Evolutionary conservation across 306 rosid genomes (phyloP).

Genomic region (Comarum palustre): DNA sequence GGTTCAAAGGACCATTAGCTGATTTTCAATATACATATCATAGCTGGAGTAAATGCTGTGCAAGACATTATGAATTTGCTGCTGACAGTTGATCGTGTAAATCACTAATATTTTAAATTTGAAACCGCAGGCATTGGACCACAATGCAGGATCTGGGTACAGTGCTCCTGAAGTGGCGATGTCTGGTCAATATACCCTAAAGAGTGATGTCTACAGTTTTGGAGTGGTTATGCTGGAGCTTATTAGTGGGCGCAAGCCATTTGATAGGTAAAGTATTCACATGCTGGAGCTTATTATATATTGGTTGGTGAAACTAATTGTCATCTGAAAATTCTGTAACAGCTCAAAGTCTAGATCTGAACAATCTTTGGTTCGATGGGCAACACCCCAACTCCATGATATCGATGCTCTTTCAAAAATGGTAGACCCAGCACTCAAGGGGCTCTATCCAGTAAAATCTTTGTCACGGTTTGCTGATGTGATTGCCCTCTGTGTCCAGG

Average conservation of each 20-base stretch:
- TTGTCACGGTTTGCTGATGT: conserved; percentile 97
- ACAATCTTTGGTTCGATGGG: conserved; percentile 96
- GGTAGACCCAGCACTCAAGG: conserved; percentile 90
- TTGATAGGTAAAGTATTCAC: conserved; percentile 63
- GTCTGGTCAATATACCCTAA: conserved; percentile 70
- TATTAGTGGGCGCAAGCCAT: conserved; percentile 86
- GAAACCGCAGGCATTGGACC: conserved; percentile 56
- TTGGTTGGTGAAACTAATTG: conserved; percentile 10
- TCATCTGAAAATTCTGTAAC: conserved; percentile 25
- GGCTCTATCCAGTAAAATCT: conserved; percentile 90
- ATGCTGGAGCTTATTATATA: background rate
- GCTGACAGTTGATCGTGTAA: conserved; percentile 6
- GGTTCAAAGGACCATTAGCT: background rate
- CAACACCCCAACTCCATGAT: conserved; percentile 97
- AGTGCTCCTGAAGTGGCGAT: conserved; percentile 81
- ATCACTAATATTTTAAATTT: conserved; percentile 25
- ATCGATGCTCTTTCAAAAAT: conserved; percentile 91
- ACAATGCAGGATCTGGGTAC: conserved; percentile 67
- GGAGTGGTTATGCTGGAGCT: conserved; percentile 98
- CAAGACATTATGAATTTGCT: conserved; percentile 1
- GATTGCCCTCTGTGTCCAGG: conserved; percentile 97
- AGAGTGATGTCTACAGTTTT: conserved; percentile 89
- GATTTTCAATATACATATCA: background rate
- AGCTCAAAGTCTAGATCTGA: conserved; percentile 83
- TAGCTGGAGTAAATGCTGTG: background rate